Conservation (phyloP, 176 grass and related monocot genomes). For the Oryza coarctata region DNA sequence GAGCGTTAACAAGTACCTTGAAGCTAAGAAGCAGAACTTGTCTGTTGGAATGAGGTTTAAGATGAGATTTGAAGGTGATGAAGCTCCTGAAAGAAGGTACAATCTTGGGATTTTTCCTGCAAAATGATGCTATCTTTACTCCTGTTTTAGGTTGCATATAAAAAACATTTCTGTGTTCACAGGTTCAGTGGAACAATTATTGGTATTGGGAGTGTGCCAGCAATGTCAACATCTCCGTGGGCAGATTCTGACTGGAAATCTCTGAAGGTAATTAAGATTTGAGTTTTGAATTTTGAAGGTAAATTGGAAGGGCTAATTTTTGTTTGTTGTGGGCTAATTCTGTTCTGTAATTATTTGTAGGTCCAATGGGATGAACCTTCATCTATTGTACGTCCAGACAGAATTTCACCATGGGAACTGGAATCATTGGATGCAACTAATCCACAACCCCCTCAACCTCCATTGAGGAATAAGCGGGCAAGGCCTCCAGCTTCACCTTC, state of each 20-base stretch:
- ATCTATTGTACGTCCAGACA: conserved; percentile 65
- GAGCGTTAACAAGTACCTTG: conserved; percentile 84
- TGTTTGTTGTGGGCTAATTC: neutral
- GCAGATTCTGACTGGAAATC: conserved; percentile 90
- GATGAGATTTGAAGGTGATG: conserved; percentile 98
- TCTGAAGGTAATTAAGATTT: conserved; percentile 63
- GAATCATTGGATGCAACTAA: conserved; percentile 67
- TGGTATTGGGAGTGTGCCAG: conserved; percentile 51
- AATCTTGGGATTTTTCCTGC: conserved; percentile 16
- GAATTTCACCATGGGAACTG: conserved; percentile 89
- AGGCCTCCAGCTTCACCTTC: conserved; percentile 49
- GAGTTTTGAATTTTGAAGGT: neutral
- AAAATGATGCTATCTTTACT: conserved; percentile 23
- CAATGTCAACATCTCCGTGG: conserved; percentile 63
- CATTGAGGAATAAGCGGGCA: conserved; percentile 64
- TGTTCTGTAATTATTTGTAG: conserved; percentile 39
- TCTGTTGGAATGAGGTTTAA: conserved; percentile 90
- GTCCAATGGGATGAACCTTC: conserved; percentile 98
- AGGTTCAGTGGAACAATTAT: conserved; percentile 96
- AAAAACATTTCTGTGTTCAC: conserved; percentile 33
- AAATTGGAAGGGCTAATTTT: neutral
- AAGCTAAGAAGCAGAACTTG: conserved; percentile 83
- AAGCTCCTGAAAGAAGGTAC: conserved; percentile 87
- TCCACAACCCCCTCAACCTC: conserved; percentile 54
- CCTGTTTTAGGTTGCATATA: conserved; percentile 12